phyloP scores from a whole-genome alignment of 495 filamentous ascomycete genomes.

The Margaritispora aquatica region DNA sequence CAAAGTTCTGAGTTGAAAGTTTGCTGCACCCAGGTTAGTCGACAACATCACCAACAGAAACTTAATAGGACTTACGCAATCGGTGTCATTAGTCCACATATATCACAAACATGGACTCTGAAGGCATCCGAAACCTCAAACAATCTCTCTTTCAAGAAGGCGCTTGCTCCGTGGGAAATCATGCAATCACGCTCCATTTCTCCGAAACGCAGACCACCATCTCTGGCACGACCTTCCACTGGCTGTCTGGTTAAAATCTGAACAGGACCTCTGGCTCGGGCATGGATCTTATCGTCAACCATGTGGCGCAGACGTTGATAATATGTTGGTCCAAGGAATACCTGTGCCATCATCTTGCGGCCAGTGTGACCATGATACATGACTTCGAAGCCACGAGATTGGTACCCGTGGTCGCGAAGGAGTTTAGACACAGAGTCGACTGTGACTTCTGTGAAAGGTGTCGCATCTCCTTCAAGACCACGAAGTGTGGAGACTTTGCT shows the following conservation, averaged over 20 bases:
- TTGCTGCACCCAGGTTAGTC: conserved; percentile 54
- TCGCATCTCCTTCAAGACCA: conserved; percentile 93
- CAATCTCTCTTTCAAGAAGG: conserved; percentile 94
- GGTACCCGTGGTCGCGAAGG: conserved; percentile 88
- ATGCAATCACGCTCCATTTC: conserved; percentile 99
- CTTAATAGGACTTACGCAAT: conserved; percentile 73
- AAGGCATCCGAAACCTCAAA: conserved; percentile 99
- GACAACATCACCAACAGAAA: background rate
- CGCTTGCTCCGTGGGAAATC: conserved; percentile 95
- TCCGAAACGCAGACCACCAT: conserved; percentile 97
- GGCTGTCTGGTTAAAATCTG: conserved; percentile 97
- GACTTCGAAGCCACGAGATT: conserved; percentile 93
- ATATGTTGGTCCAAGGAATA: conserved; percentile 97
- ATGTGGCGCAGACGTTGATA: conserved; percentile 98
- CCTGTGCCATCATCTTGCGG: conserved; percentile 82
- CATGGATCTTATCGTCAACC: conserved; percentile 99
- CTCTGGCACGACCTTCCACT: conserved; percentile 95
- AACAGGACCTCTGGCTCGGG: conserved; percentile 86
- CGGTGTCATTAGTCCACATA: conserved; percentile 97
- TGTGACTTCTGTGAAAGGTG: conserved; percentile 96
- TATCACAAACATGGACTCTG: conserved; percentile 96
- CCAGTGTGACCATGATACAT: conserved; percentile 99
- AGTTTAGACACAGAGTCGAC: conserved; percentile 88
- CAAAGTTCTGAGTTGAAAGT: conserved; percentile 87
- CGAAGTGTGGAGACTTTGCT: conserved; percentile 89